A percentile compares a stretch with the other conserved stretches of the same genome.
phyloP scores from a whole-genome alignment of 1,284 basidiomycete species.

The Apiotrichum gracile region DNA sequence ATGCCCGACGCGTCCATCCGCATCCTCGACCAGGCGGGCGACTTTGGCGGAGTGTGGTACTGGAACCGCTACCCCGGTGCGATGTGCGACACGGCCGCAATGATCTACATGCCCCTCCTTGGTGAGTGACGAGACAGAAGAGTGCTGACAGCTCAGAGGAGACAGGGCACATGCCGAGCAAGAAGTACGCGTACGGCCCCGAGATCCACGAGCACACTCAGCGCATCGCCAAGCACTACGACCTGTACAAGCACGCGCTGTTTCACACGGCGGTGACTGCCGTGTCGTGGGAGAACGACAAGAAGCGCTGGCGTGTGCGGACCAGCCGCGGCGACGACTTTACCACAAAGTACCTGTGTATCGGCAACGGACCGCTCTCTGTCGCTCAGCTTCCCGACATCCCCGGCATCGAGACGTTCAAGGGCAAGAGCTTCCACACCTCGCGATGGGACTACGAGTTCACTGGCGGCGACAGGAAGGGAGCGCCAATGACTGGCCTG shows the following conservation, averaged over 20 bases:
- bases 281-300: conserved; percentile 10
- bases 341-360: conserved; percentile 10
- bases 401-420: conserved; percentile 9
- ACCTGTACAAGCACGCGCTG: conserved; percentile 11
- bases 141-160: conserved; percentile 15
- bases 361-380: conserved; percentile 12
- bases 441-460: conserved; percentile 11
- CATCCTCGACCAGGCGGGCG: conserved; percentile 12
- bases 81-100: conserved; percentile 17
- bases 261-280: conserved; percentile 12
- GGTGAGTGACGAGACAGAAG: no score
- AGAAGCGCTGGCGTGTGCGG: conserved; percentile 3
- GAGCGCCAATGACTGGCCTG: conserved; percentile 3
- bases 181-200: conserved; percentile 11
- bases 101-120: conserved; percentile 12
- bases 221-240: conserved; percentile 7
- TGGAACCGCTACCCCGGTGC: conserved; percentile 20
- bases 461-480: conserved; percentile 11
- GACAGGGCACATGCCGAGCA: conserved; percentile 3
- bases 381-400: conserved; percentile 9
- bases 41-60: conserved; percentile 19
- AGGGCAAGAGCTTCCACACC: conserved; percentile 13
- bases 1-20: background rate
- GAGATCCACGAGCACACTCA: conserved; percentile 15
- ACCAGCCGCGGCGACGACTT: conserved; percentile 13